phyloP scores from a whole-genome alignment of 2,329 filamentous ascomycete genomes.

The Fusarium aywerte region DNA sequence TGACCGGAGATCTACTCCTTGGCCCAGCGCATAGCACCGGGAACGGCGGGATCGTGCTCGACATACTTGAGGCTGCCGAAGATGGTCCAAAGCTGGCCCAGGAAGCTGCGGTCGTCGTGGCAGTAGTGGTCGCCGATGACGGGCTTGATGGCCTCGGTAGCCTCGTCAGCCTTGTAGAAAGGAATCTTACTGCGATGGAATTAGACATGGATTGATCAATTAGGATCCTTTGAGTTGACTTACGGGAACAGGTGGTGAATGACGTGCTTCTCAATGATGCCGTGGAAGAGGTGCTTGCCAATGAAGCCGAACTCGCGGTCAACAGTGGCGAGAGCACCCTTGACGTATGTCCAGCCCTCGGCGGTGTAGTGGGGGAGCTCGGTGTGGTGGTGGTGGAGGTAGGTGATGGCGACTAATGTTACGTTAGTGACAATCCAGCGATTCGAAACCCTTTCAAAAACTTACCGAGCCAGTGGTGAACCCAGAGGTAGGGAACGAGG shows the following conservation, averaged over 20 bases:
- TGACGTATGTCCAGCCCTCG: conserved; percentile 69
- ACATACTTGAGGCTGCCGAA: conserved; percentile 48
- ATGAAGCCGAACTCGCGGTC: conserved; percentile 72
- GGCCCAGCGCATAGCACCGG: conserved; percentile 43
- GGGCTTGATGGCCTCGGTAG: conserved; percentile 76
- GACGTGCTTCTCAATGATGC: conserved; percentile 69
- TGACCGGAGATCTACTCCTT: conserved; percentile 41
- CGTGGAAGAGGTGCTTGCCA: conserved; percentile 70
- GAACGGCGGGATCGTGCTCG: conserved; percentile 42
- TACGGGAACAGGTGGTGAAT: conserved; percentile 67
- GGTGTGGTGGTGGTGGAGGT: conserved; percentile 77
- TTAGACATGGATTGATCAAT: conserved; percentile 1
- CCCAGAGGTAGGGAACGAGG: conserved; percentile 73
- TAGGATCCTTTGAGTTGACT: conserved; percentile 6
- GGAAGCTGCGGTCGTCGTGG: conserved; percentile 45
- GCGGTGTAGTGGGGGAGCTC: conserved; percentile 55
- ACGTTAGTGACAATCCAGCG: conserved; percentile 9
- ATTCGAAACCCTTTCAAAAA: not conserved
- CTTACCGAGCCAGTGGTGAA: conserved; percentile 75
- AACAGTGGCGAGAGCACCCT: conserved; percentile 69
- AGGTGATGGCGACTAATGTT: conserved; percentile 73
- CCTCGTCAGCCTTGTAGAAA: conserved; percentile 63
- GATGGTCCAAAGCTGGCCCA: conserved; percentile 46
- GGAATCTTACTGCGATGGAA: conserved; percentile 44
- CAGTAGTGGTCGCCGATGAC: conserved; percentile 95